A percentile compares a stretch with the other conserved stretches of the same genome.
Conservation (phyloP, 2,329 filamentous ascomycete genomes). For the Ophiosphaerella korrae region DNA sequence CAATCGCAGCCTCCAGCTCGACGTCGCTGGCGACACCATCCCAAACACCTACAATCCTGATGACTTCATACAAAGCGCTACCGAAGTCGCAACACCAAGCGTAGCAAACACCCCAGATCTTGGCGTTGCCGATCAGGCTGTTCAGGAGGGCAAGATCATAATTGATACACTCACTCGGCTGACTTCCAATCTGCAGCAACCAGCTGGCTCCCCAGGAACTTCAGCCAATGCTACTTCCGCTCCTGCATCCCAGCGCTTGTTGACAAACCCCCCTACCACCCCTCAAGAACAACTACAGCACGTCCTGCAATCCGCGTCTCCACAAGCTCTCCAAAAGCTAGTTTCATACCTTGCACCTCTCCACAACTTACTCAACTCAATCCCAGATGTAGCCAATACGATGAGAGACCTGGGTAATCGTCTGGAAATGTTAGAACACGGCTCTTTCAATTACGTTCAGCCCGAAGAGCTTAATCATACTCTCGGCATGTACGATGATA, state of each 20-base stretch:
- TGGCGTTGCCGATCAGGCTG: conserved; percentile 37
- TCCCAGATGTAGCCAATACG: conserved; percentile 52
- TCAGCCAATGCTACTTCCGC: conserved; percentile 24
- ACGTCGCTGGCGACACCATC: conserved; percentile 41
- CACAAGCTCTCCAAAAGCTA: conserved; percentile 42
- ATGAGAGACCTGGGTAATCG: conserved; percentile 67
- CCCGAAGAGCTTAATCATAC: conserved; percentile 72
- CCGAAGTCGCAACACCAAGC: conserved; percentile 56
- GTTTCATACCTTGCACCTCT: conserved; percentile 43
- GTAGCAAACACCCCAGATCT: conserved; percentile 50
- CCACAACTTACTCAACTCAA: conserved; percentile 43
- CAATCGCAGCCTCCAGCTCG: conserved; percentile 39
- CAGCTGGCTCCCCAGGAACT: conserved; percentile 15
- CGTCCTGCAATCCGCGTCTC: conserved; percentile 37
- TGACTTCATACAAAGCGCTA: conserved; percentile 52
- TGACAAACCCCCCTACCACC: conserved; percentile 27
- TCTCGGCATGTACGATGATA: conserved; percentile 69
- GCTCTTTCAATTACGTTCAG: conserved; percentile 69
- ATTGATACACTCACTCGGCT: conserved; percentile 36
- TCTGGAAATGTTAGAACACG: conserved; percentile 70
- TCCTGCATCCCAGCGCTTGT: conserved; percentile 26
- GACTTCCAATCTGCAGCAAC: conserved; percentile 28
- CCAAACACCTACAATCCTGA: conserved; percentile 46
- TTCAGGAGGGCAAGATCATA: conserved; percentile 43
- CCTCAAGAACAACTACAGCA: conserved; percentile 40